Percentiles rank a stretch among this genome's conserved stretches.
phyloP scores from a whole-genome alignment of 2,329 filamentous ascomycete genomes.

The Cadophora sp. region DNA sequence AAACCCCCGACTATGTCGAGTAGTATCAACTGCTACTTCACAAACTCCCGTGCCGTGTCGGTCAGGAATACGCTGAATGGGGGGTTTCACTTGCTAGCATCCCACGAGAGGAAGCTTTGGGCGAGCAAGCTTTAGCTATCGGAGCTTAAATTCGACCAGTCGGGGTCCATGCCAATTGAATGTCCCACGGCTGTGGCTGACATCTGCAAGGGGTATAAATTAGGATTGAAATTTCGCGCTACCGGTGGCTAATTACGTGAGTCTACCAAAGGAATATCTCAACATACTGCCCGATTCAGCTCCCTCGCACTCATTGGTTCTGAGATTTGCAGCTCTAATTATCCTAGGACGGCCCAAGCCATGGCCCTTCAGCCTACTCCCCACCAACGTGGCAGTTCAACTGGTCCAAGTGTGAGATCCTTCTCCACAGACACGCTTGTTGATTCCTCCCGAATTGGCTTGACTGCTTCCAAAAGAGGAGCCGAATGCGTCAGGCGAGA shows the following conservation, averaged over 20 bases:
- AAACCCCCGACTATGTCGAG: not conserved
- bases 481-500: constrained; percentile 13
- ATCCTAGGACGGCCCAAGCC: not conserved
- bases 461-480: constrained; percentile 15
- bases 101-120: not conserved
- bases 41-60: constrained; percentile 4
- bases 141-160: constrained; percentile 15
- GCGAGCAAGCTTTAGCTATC: constrained; percentile 2
- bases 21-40: not conserved
- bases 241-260: constrained; percentile 22
- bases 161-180: not conserved
- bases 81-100: constrained; percentile 5
- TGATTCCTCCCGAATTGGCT: constrained; percentile 18
- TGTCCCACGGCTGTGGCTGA: constrained; percentile 15
- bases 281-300: constrained; percentile 9
- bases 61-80: constrained; percentile 13
- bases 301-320: constrained; percentile 10
- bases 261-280: constrained; percentile 8
- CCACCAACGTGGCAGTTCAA: constrained; percentile 22
- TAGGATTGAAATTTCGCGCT: constrained; percentile 17
- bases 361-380: constrained; percentile 12
- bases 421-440: not conserved
- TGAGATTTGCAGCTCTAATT: not conserved
- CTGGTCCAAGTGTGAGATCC: constrained; percentile 10
- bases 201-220: not conserved